Evolutionary conservation across 2,329 filamentous ascomycete species (phyloP).

Genomic region (Ceratocystis papillata): DNA sequence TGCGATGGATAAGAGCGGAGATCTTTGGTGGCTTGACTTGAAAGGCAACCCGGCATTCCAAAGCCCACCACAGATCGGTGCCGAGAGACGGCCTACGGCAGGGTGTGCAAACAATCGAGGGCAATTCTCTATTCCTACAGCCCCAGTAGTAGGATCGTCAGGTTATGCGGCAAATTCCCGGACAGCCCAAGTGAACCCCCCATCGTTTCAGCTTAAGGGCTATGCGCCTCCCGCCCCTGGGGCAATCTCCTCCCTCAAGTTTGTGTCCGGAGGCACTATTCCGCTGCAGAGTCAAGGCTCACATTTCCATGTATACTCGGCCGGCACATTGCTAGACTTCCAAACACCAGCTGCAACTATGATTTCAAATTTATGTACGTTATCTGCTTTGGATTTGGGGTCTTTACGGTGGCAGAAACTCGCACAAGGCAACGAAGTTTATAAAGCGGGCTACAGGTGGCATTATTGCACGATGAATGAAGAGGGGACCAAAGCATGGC

Average conservation of each 20-base stretch:
- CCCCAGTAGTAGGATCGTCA: constrained; percentile 46
- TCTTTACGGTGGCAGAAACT: constrained; percentile 88
- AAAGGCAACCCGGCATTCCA: constrained; percentile 82
- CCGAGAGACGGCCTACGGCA: constrained; percentile 37
- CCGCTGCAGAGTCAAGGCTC: constrained; percentile 82
- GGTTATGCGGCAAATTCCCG: constrained; percentile 59
- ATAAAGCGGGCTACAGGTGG: constrained; percentile 86
- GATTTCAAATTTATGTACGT: constrained; percentile 72
- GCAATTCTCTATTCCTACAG: constrained; percentile 29
- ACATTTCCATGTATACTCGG: constrained; percentile 92
- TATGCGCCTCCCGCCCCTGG: constrained; percentile 82
- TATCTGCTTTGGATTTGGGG: constrained; percentile 79
- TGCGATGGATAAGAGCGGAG: constrained; percentile 93
- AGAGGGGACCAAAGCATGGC: constrained; percentile 90
- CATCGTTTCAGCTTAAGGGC: constrained; percentile 54
- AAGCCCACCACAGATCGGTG: constrained; percentile 49
- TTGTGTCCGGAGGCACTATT: constrained; percentile 74
- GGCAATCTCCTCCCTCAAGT: constrained; percentile 79
- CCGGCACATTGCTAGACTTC: constrained; percentile 84
- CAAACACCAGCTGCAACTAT: constrained; percentile 86
- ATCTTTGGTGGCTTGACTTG: constrained; percentile 95
- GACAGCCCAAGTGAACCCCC: constrained; percentile 55
- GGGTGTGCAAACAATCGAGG: constrained; percentile 35
- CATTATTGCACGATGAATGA: constrained; percentile 96
- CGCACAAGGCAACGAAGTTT: constrained; percentile 87